These are phyloP conservation scores for Phytophthora kernoviae DNA, from an alignment of 352 stramenopile genomes.

Conservation along the genomic window DNA sequence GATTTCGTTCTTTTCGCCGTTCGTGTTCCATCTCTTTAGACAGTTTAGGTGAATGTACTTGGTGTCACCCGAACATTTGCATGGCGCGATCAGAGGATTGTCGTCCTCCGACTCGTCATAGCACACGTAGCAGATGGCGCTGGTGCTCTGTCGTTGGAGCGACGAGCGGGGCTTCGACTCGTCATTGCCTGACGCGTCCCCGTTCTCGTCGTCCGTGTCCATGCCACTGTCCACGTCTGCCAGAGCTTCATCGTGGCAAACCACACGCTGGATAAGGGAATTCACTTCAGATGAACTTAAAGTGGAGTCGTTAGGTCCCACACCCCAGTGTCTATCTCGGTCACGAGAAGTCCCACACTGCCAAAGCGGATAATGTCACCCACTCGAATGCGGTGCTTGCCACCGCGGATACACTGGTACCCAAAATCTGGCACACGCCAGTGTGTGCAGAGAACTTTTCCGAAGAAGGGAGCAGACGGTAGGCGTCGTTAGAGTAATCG, in stretches of 20 bases:
- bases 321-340: conserved; percentile 82
- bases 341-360: conserved; percentile 80
- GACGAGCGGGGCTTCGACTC: conserved; percentile 79
- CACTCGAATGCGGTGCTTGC: conserved; percentile 80
- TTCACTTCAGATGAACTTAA: conserved; percentile 79
- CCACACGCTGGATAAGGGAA: conserved; percentile 79
- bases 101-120: conserved; percentile 87
- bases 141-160: conserved; percentile 74
- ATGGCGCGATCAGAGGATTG: conserved; percentile 94
- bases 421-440: conserved; percentile 87
- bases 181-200: conserved; percentile 85
- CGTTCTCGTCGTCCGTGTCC: conserved; percentile 86
- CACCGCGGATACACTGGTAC: conserved; percentile 83
- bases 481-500: conserved; percentile 87
- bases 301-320: conserved; percentile 72
- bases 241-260: conserved; percentile 80
- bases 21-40: conserved; percentile 95
- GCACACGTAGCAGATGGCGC: conserved; percentile 87
- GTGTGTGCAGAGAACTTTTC: conserved; percentile 89
- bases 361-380: conserved; percentile 90
- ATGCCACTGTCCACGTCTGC: conserved; percentile 83
- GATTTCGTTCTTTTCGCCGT: conserved; percentile 90
- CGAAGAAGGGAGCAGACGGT: conserved; percentile 81
- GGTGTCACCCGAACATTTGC: conserved; percentile 95
- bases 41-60: conserved; percentile 97